Percentiles rank a stretch among this genome's conserved stretches.
Conservation (phyloP, 164 flowering plant genomes). For the Houttuynia cordata region DNA sequence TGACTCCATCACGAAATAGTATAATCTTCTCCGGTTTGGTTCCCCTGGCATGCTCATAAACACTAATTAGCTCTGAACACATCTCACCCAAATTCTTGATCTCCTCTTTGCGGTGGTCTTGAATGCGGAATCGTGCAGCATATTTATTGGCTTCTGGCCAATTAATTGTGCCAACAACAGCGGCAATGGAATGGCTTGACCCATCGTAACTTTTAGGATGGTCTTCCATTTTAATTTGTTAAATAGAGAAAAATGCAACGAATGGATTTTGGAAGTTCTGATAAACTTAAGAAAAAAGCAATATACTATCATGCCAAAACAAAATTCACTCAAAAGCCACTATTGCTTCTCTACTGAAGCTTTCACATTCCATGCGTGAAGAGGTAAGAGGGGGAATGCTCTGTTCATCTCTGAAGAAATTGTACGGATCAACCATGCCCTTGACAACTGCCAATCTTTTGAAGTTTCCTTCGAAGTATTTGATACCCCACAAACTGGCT, state of each 20-base stretch:
- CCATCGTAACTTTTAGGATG: slow-evolving; percentile 42
- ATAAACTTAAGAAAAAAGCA: no score
- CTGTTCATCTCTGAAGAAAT: slow-evolving; percentile 14
- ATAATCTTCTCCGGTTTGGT: slow-evolving; percentile 33
- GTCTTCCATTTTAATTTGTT: slow-evolving; percentile 13
- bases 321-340: background rate
- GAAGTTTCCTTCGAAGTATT: slow-evolving; percentile 19
- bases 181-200: no score
- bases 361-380: background rate
- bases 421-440: slow-evolving; percentile 15
- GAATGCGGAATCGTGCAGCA: no score
- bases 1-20: no score
- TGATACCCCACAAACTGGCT: slow-evolving; percentile 13
- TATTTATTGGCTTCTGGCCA: no score
- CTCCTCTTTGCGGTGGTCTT: no score
- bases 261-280: background rate
- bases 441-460: slow-evolving; percentile 20
- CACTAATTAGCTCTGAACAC: slow-evolving; percentile 43
- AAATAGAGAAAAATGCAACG: no score
- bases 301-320: no score
- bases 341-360: background rate
- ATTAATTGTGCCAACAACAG: no score
- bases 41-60: slow-evolving; percentile 27
- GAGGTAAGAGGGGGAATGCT: slow-evolving; percentile 8
- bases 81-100: no score